Conservation (phyloP, 106 monocot species). For the Iris macrosiphon region DNA sequence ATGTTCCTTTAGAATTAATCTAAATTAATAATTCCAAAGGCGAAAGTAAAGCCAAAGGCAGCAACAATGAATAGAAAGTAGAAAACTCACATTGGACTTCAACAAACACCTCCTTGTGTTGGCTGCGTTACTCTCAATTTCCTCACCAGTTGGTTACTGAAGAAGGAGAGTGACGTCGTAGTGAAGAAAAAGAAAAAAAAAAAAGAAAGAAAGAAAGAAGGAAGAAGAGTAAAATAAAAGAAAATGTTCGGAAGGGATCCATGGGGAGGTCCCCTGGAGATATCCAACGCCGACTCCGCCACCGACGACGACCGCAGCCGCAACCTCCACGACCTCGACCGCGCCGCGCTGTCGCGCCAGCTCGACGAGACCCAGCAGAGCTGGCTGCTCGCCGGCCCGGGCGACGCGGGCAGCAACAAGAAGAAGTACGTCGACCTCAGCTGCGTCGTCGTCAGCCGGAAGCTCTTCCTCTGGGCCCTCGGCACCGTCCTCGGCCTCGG, state of each 20-base stretch:
- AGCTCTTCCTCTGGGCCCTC: constrained; percentile 67
- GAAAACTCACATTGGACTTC: too few relatives aligned
- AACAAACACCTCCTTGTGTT: too few relatives aligned
- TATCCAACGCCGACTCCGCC: constrained; percentile 72
- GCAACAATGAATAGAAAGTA: too few relatives aligned
- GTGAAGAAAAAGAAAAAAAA: too few relatives aligned
- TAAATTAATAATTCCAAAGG: too few relatives aligned
- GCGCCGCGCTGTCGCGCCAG: constrained; percentile 63
- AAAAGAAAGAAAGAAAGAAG: neutral
- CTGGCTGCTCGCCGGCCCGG: constrained; percentile 95
- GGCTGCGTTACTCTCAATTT: neutral
- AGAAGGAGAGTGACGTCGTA: neutral
- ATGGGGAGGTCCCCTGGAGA: constrained; percentile 96
- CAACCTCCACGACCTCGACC: constrained; percentile 77
- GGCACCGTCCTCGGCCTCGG: constrained; percentile 43
- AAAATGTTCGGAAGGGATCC: constrained; percentile 59
- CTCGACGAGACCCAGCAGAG: constrained; percentile 98
- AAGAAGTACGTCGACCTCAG: constrained; percentile 97
- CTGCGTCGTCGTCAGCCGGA: constrained; percentile 79
- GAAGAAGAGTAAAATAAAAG: constrained; percentile 21
- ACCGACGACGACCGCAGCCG: constrained; percentile 96
- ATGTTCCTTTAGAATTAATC: too few relatives aligned
- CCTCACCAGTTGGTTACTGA: neutral
- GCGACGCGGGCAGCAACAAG: constrained; percentile 71
- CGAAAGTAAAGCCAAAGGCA: too few relatives aligned